Conservation (phyloP, 2,329 filamentous ascomycete species). For the Alternaria triticina region DNA sequence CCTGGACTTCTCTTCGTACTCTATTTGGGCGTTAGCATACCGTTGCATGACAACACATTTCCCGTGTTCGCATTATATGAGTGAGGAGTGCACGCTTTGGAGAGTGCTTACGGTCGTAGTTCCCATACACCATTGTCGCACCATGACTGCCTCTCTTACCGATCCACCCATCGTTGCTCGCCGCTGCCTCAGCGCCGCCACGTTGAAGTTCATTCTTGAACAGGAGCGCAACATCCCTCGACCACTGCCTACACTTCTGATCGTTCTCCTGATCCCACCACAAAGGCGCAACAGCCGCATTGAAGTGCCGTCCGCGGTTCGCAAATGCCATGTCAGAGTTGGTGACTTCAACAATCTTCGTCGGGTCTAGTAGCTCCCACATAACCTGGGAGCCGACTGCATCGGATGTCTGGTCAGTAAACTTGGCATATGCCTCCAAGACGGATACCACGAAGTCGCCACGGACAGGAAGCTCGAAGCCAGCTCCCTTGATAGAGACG, state of each 20-base stretch:
- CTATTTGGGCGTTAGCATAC: background rate
- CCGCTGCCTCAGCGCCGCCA: slow-evolving; percentile 2
- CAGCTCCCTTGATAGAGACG: slow-evolving; percentile 3
- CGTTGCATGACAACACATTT: background rate
- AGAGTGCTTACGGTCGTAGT: slow-evolving; percentile 11
- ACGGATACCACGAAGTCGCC: slow-evolving; percentile 3
- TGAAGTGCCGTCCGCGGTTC: slow-evolving; percentile 12
- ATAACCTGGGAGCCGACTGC: slow-evolving; percentile 5
- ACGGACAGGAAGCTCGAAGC: slow-evolving; percentile 11
- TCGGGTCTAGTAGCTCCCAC: slow-evolving; percentile 11
- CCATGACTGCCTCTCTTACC: slow-evolving; percentile 10
- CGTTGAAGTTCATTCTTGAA: slow-evolving; percentile 9
- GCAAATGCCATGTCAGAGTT: slow-evolving; percentile 11
- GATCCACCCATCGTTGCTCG: slow-evolving; percentile 8
- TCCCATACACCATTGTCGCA: slow-evolving; percentile 12
- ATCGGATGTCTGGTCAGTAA: slow-evolving; percentile 2
- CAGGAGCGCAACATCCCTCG: slow-evolving; percentile 7
- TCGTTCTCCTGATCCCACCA: slow-evolving; percentile 10
- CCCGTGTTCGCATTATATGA: no score
- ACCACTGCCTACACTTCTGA: slow-evolving; percentile 8
- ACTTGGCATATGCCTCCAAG: slow-evolving; percentile 2
- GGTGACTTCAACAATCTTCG: slow-evolving; percentile 6
- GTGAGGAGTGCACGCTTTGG: background rate
- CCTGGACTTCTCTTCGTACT: slow-evolving; percentile 13
- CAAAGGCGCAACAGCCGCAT: slow-evolving; percentile 3